A percentile compares a stretch with the other conserved stretches of the same genome.
Conservation (phyloP, 2,329 filamentous ascomycete genomes). For the Colletotrichum sp. region DNA sequence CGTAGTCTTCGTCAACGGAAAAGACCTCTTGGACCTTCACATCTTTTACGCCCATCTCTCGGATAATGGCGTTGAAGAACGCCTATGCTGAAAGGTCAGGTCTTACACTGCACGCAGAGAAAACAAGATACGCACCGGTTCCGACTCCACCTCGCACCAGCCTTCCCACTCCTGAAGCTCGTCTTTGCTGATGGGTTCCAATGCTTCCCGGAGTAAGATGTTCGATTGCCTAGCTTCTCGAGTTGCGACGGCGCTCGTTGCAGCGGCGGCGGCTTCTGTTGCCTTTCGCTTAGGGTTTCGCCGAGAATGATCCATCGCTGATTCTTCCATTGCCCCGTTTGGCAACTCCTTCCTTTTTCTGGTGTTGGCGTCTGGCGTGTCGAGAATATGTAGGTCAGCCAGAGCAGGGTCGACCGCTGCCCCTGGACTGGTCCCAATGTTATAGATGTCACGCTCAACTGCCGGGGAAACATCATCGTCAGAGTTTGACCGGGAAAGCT, state of each 20-base stretch:
- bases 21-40: conserved; percentile 81
- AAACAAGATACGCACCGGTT: conserved; percentile 67
- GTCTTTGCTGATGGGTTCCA: conserved; percentile 51
- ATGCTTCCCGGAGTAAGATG: conserved; percentile 49
- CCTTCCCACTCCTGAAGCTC: conserved; percentile 70
- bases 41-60: conserved; percentile 76
- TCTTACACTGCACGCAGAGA: neutral
- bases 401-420: neutral
- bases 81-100: conserved; percentile 52
- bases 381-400: neutral
- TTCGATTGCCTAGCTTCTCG: conserved; percentile 29
- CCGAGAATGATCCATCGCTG: conserved; percentile 22
- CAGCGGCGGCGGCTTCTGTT: conserved; percentile 34
- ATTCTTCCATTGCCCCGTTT: neutral
- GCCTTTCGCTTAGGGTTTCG: conserved; percentile 53
- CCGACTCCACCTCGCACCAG: conserved; percentile 87
- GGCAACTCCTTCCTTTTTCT: conserved; percentile 14
- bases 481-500: neutral
- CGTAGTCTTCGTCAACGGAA: conserved; percentile 69
- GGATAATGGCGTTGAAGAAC: conserved; percentile 86
- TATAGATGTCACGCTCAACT: neutral
- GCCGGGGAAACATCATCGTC: neutral
- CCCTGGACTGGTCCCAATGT: neutral
- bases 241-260: neutral
- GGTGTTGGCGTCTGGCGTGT: neutral